Percentiles rank a stretch among this genome's conserved stretches.
phyloP scores from a whole-genome alignment of 78 protist species.

The Polysphondylium violaceum region DNA sequence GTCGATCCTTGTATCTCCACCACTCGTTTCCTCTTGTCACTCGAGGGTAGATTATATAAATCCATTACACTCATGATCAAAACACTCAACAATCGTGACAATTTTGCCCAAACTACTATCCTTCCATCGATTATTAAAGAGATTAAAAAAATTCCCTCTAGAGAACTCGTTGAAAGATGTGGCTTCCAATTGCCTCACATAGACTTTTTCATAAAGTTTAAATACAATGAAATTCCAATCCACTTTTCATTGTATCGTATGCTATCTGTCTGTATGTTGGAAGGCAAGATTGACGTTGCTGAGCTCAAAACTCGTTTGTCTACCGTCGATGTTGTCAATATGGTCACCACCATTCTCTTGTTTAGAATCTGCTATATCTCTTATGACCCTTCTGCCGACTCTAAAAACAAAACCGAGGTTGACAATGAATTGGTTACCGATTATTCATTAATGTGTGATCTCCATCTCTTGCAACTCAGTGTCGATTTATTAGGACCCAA shows the following conservation, averaged over 20 bases:
- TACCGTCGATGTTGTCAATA: constrained; percentile 13
- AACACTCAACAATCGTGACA: not conserved
- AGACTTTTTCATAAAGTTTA: constrained; percentile 73
- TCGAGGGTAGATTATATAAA: constrained; percentile 22
- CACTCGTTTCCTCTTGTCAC: constrained; percentile 8
- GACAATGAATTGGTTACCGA: constrained; percentile 46
- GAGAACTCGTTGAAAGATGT: not conserved
- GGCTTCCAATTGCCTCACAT: constrained; percentile 52
- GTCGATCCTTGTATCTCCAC: constrained; percentile 65
- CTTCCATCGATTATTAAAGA: not conserved
- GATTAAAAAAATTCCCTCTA: not conserved
- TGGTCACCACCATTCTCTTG: constrained; percentile 29
- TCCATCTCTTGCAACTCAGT: constrained; percentile 52
- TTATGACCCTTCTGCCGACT: constrained; percentile 39
- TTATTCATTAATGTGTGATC: constrained; percentile 36
- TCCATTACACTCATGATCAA: not conserved
- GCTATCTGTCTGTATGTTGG: not conserved
- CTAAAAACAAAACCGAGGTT: constrained; percentile 8
- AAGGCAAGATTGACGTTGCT: not conserved
- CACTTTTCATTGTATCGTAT: constrained; percentile 71
- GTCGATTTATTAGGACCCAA: constrained; percentile 29
- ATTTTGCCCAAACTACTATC: not conserved
- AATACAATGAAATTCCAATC: constrained; percentile 66
- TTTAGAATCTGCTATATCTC: constrained; percentile 72
- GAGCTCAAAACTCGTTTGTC: not conserved